These are phyloP conservation scores for Phaseolus coccineus DNA, from an alignment of 331 rosid species.

Conservation along the genomic window DNA sequence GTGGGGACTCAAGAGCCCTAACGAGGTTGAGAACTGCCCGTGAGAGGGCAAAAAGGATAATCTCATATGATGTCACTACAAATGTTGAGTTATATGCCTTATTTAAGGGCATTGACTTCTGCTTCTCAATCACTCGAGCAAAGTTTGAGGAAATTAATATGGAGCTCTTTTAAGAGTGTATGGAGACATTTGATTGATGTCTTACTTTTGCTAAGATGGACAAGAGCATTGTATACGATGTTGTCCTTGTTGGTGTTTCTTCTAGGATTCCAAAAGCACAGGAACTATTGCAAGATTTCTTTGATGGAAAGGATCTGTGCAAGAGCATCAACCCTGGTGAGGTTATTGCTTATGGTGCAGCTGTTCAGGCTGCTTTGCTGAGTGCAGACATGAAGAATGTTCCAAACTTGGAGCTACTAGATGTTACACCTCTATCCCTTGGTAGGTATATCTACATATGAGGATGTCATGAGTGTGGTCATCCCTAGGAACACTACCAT, in stretches of 20 bases:
- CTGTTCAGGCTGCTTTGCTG: background rate
- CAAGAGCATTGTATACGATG: background rate
- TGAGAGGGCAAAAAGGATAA: too few relatives aligned
- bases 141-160: background rate
- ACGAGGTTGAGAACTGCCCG: background rate
- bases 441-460: accelerated
- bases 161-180: background rate
- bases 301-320: background rate
- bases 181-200: background rate
- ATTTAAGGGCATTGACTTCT: background rate
- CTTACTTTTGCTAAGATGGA: background rate
- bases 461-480: background rate
- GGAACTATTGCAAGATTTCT: background rate
- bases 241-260: background rate
- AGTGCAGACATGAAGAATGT: background rate
- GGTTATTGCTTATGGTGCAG: background rate
- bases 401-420: background rate
- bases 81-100: background rate
- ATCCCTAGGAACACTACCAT: background rate
- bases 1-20: background rate
- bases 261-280: background rate
- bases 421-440: background rate
- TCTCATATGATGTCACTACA: background rate
- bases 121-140: background rate
- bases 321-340: background rate